Evolutionary conservation across 768 basidiomycete species (phyloP), one percentile per base, ranked within the genome.

Genomic region (Russula lepida): DNA sequence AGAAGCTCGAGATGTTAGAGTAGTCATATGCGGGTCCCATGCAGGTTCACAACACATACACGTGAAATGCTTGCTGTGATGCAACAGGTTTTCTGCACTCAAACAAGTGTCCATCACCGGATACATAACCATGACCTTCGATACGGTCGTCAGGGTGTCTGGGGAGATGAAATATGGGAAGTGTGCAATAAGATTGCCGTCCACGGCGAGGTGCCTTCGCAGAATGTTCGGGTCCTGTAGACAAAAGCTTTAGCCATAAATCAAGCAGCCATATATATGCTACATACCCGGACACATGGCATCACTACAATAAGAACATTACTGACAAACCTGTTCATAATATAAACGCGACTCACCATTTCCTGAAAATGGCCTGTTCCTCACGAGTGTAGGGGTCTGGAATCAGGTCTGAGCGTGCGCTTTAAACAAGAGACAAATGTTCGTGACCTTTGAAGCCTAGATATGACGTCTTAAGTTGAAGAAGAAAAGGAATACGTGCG

Each of bases 371-470:
- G 0, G 72, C 52, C 62, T 79, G 80, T 50, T 84, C 82, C 44
- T 82, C 80, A 17, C 74, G 75, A n/a, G 82, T 77, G 60, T 85
- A 85, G 0, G 84, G 84, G 67, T 85, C 83, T 81, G 54, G 12
- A 9, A 4, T 35, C 2, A 41, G 13, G 7, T 43, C 56, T 33
- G 53, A 23, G 39, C 2, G 17, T 9, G 12, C 46, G 32, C 33
- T 6, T 6, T 44, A 30, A 27, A 5, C n/a, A 30, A n/a, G 23
- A 6, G 6, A 19, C n/a, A n/a, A 25, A 12, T 2, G 8, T 5
- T 12, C 13, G 32, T 30, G 9, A 78, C 79, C 79, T 73, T 79
- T 82, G 73, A 84, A 85, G 13, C 79, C 83, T 83, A 52, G 7
- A 0, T 1, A 60, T 30, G 25, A 6, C n/a, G 58, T n/a, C 28